Conservation (phyloP, 1,284 basidiomycete species). For the Cutaneotrichosporon cutaneum region DNA sequence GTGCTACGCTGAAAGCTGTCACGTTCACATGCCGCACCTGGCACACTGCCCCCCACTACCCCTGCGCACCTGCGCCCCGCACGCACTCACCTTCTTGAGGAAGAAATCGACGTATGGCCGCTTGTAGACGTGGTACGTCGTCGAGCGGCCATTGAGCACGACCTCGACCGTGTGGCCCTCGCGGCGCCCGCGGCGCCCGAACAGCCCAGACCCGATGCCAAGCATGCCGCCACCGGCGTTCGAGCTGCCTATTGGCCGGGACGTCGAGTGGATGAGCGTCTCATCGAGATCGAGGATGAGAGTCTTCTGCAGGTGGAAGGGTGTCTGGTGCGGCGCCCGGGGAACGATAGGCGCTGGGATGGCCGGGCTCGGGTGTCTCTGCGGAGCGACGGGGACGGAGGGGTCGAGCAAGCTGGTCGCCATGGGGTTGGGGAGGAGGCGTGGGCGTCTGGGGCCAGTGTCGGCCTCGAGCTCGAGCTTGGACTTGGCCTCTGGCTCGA, state of each 20-base stretch:
- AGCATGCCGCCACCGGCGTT: conserved; percentile 60
- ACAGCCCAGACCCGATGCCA: conserved; percentile 60
- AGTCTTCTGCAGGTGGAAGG: conserved; percentile 81
- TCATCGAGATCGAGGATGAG: conserved; percentile 95
- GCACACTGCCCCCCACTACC: background rate
- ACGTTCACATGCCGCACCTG: background rate
- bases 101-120: conserved; percentile 96
- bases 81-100: conserved; percentile 72
- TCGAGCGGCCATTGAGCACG: conserved; percentile 79
- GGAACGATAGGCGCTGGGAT: conserved; percentile 1
- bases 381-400: conserved; percentile 53
- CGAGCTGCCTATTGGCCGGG: conserved; percentile 62
- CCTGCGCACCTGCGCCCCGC: background rate
- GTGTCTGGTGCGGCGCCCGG: conserved; percentile 57
- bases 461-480: conserved; percentile 14
- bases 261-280: conserved; percentile 96
- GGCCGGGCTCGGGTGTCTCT: conserved; percentile 19
- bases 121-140: conserved; percentile 98
- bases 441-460: conserved; percentile 14
- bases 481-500: background rate
- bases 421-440: conserved; percentile 48
- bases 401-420: conserved; percentile 45
- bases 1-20: background rate
- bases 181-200: conserved; percentile 59
- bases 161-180: conserved; percentile 95